A percentile compares a stretch with the other conserved stretches of the same genome.
phyloP scores from a whole-genome alignment of 2,329 filamentous ascomycete species.

The Cryphonectria japonica region DNA sequence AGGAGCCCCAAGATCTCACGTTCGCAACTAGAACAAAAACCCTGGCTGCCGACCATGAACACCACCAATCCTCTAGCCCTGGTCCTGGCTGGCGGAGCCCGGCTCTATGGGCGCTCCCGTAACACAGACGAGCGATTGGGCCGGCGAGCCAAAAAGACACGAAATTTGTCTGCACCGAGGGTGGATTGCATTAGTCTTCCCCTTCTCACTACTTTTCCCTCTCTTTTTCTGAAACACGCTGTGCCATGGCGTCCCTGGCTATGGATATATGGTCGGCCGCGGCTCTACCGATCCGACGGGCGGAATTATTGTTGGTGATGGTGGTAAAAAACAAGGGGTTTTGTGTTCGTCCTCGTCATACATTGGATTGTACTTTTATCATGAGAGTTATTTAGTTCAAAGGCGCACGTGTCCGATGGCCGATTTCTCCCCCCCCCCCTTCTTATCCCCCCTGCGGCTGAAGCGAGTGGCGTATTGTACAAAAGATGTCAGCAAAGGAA shows the following conservation, averaged over 20 bases:
- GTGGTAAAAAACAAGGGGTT: background rate
- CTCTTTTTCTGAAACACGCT: background rate
- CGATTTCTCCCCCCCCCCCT: background rate
- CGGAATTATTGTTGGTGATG: background rate
- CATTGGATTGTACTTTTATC: background rate
- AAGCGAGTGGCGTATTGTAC: background rate
- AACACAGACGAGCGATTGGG: background rate
- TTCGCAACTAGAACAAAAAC: background rate
- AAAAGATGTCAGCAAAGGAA: background rate
- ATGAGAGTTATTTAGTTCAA: too few species aligned
- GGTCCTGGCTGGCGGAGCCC: background rate
- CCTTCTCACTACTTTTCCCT: background rate
- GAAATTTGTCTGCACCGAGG: background rate
- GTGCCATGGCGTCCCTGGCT: background rate
- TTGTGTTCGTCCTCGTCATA: background rate
- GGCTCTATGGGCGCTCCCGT: background rate
- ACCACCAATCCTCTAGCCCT: background rate
- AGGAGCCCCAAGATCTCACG: background rate
- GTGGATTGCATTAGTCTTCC: conserved; percentile 2
- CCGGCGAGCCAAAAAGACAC: background rate
- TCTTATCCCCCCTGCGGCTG: background rate
- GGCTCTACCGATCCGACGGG: background rate
- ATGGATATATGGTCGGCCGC: background rate
- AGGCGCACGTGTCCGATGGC: background rate
- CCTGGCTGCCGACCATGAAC: background rate